Base-by-base conservation (phyloP, 2,329 filamentous ascomycete species). In the Sporothrix phasma region DNA sequence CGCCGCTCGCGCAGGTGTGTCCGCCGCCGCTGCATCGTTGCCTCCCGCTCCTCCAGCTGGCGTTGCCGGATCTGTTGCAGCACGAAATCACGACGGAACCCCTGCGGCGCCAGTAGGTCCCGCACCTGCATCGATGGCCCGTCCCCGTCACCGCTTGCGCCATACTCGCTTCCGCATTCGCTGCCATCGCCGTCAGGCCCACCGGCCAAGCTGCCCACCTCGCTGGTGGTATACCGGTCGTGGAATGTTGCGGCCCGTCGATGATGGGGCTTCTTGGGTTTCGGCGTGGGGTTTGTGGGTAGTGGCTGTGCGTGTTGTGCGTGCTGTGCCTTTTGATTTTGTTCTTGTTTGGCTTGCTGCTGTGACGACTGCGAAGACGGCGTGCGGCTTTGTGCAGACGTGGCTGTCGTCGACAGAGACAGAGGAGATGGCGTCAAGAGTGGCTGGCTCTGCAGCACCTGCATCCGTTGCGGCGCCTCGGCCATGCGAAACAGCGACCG, bases 401-500 rank as follows among this genome's bases (percentile, higher is more conserved):
- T 11, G 19, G 45, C 19, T 3, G 61, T 26, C 19, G 41, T 45
- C 4, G 64, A 43, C 1, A 61, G 47, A 13, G 64, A 63, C 10
- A 63, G 39, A 3, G 64, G 60, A 3, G 64, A 65, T 0, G 64
- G 64, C 3, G 64, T 60, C 22, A 62, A 11, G 6, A 62, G 63
- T 1, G 43, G 45, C 19, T 47, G 53, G 13, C 6, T 43, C 53
- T 65, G 63, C 22, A 60, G 61, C 10, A 77, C 68, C 76, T 78
- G 72, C 74, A 76, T 69, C 70, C 81, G 73, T 73, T 74, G 75
- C 45, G 84, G 79, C 17, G 85, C 84, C 66, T 87, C 84, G 34
- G 67, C 67, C 69, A 90, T 85, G 71, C 84, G 88, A 80, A 89
- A 92, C 39, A 92, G 81, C 70, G 90, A 87, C 39, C 89, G 85